phyloP scores from a whole-genome alignment of 108 stramenopile genomes.

The Fragilariopsis cylindrus region DNA sequence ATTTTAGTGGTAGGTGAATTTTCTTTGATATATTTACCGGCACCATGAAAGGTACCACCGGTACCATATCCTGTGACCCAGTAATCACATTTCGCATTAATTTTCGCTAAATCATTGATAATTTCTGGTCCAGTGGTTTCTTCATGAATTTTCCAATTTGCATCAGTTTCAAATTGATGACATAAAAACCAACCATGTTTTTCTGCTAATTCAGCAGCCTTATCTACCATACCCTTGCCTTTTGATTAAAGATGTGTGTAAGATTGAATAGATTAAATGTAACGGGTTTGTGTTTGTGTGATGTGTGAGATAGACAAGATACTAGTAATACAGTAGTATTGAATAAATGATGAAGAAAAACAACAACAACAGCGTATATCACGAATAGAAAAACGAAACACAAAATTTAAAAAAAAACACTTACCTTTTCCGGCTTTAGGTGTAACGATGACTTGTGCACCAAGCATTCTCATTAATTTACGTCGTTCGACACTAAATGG shows the following conservation, averaged over 20 bases:
- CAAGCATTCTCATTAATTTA: constrained; percentile 67
- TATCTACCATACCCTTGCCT: constrained; percentile 65
- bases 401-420: constrained; percentile 9
- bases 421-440: constrained; percentile 66
- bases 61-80: constrained; percentile 78
- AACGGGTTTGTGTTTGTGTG: too few relatives aligned
- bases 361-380: too few relatives aligned
- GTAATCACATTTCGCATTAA: constrained; percentile 58
- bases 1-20: constrained; percentile 64
- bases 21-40: constrained; percentile 71
- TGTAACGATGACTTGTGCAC: constrained; percentile 68
- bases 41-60: constrained; percentile 76
- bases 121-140: constrained; percentile 86
- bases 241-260: too few relatives aligned
- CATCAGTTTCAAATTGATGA: constrained; percentile 78
- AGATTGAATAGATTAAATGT: too few relatives aligned
- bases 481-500: constrained; percentile 75
- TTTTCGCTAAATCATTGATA: constrained; percentile 50
- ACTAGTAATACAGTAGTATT: too few relatives aligned
- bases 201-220: constrained; percentile 67
- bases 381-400: too few relatives aligned
- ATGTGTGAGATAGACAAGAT: too few relatives aligned
- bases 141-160: constrained; percentile 74
- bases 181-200: constrained; percentile 54
- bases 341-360: too few relatives aligned